phyloP scores from a whole-genome alignment of 176 grass and related monocot genomes.

The Alloteropsis semialata region DNA sequence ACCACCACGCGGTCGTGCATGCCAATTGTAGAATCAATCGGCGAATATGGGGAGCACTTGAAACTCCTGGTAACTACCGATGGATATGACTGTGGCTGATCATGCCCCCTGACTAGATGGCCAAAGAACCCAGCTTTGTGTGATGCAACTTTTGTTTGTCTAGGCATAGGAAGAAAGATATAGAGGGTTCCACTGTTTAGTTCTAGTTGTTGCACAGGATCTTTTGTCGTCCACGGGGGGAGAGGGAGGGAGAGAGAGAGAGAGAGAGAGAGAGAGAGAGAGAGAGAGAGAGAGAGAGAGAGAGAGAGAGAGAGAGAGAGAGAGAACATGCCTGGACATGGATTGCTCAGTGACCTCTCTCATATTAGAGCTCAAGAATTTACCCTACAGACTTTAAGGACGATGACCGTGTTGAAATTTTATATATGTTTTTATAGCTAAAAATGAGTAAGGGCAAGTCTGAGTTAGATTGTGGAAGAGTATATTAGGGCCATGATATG shows the following conservation, averaged over 20 bases:
- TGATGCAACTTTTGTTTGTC: not conserved
- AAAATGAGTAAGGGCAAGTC: too few relatives aligned
- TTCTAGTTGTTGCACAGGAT: constrained; percentile 9
- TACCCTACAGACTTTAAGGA: too few relatives aligned
- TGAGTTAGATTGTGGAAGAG: too few relatives aligned
- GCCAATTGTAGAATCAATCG: constrained; percentile 24
- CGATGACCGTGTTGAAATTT: too few relatives aligned
- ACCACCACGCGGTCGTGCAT: constrained; percentile 36
- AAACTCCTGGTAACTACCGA: constrained; percentile 7
- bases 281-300: too few relatives aligned
- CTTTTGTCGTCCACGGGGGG: constrained; percentile 6
- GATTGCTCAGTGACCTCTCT: not conserved
- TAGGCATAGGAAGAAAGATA: not conserved
- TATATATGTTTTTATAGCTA: too few relatives aligned
- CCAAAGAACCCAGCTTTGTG: constrained; percentile 23
- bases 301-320: too few relatives aligned
- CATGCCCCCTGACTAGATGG: constrained; percentile 39
- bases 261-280: too few relatives aligned
- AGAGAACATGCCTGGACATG: not conserved
- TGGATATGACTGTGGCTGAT: not conserved
- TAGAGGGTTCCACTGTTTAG: not conserved
- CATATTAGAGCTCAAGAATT: too few relatives aligned
- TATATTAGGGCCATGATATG: too few relatives aligned
- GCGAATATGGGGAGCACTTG: constrained; percentile 29
- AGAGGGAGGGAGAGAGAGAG: too few relatives aligned